These are phyloP conservation scores for Laburnicola sp. DNA, from an alignment of 2,329 filamentous ascomycete genomes.

Conservation along the genomic window DNA sequence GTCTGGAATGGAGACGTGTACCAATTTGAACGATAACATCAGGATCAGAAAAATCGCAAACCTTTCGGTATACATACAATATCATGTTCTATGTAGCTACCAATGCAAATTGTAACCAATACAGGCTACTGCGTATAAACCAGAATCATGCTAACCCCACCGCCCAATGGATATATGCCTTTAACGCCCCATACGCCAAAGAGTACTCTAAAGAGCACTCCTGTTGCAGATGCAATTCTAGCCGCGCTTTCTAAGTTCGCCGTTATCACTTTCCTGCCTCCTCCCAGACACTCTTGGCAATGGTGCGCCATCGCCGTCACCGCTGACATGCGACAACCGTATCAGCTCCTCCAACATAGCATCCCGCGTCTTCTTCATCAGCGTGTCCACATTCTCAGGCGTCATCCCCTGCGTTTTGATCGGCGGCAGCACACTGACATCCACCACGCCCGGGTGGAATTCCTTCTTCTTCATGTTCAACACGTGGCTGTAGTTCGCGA, in stretches of 20 bases:
- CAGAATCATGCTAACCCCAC: background rate
- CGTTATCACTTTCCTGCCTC: constrained; percentile 16
- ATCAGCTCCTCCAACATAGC: constrained; percentile 45
- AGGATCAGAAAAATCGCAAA: too few species aligned
- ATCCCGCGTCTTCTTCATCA: constrained; percentile 37
- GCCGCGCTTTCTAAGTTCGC: constrained; percentile 34
- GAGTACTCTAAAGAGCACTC: background rate
- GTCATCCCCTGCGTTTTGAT: constrained; percentile 42
- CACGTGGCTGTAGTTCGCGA: constrained; percentile 56
- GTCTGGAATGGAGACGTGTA: too few species aligned
- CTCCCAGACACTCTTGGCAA: constrained; percentile 27
- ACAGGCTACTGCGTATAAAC: background rate
- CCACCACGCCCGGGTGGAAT: constrained; percentile 57
- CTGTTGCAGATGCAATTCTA: background rate
- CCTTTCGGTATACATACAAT: too few species aligned
- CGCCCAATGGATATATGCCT: constrained; percentile 9
- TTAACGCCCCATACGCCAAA: constrained; percentile 9
- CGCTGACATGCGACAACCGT: constrained; percentile 34
- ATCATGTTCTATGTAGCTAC: too few species aligned
- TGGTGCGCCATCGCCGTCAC: constrained; percentile 29
- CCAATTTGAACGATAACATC: too few species aligned
- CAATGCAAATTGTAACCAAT: background rate
- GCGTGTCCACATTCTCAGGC: constrained; percentile 38
- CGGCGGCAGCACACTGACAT: constrained; percentile 49
- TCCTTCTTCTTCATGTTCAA: constrained; percentile 50